Percentiles rank a stretch among this genome's conserved stretches.
phyloP scores from a whole-genome alignment of 148 eudicot genomes.

The Persicaria tinctoria region DNA sequence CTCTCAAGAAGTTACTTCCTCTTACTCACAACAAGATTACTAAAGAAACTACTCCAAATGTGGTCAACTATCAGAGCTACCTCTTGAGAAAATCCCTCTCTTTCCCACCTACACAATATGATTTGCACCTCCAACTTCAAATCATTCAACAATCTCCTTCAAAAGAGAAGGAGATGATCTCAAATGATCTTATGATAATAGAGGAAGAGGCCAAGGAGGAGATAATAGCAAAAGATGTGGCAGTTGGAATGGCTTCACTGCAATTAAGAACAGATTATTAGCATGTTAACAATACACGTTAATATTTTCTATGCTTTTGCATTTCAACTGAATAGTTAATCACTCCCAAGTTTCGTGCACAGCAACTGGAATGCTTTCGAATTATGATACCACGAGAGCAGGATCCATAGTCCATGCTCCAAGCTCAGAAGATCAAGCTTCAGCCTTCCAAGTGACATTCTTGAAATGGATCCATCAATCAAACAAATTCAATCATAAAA shows the following conservation, averaged over 20 bases:
- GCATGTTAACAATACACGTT: not conserved
- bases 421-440: not conserved
- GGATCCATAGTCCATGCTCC: not conserved
- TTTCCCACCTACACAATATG: not conserved
- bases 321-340: not conserved
- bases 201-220: not conserved
- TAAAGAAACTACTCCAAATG: not conserved
- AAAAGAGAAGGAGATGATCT: not conserved
- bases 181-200: not conserved
- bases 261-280: slow-evolving; percentile 1
- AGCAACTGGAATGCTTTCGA: not conserved
- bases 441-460: not conserved
- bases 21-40: not conserved
- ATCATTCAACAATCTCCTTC: not conserved
- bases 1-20: not conserved
- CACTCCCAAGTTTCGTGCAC: slow-evolving; percentile 1
- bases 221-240: not conserved
- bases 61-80: not conserved
- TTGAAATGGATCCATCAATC: not conserved
- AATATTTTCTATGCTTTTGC: not conserved
- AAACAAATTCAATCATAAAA: not conserved
- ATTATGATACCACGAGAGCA: not conserved
- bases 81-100: slow-evolving; percentile 1
- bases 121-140: not conserved
- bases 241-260: slow-evolving; percentile 1